Evolutionary conservation across 2,329 filamentous ascomycete genomes (phyloP), one percentile per base, ranked within the genome.

Genomic region (Colletotrichum siamense): DNA sequence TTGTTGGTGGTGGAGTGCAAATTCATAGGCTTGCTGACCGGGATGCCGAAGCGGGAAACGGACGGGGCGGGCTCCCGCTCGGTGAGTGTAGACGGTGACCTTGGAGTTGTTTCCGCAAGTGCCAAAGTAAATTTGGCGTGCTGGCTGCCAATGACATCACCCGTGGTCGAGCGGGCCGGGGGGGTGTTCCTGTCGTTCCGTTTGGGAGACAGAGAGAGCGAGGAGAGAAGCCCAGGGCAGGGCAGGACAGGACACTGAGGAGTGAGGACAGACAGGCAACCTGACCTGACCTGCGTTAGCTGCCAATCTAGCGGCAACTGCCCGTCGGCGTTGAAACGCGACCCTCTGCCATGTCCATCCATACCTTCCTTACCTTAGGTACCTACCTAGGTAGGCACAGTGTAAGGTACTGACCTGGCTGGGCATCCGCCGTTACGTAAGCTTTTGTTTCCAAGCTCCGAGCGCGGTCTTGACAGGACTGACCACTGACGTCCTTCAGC

Each of bases 111-210:
- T 69, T 63, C 36, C 36, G 63, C 36, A 39, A 39, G 61, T 64
- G 64, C n/a, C 26, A 72, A 55, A 55, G 39, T 32, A 59, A 32
- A 16, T 61, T 49, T 61, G 26, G 28, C 39, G 64, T 36, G 49
- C 52, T 62, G 52, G 64, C 26, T 28, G 30, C 39, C 44, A 59
- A 71, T 74, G 72, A 74, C 72, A 74, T 74, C 72, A 74, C 59
- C 36, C 15, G 32, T 26, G 18, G 44, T 39, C 66, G 44, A 65
- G 30, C 24, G 30, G 66, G 66, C 66, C 57, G 65, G 44, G 44
- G 28, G 18, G 71, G 55, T 55, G 28, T 69, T 18, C 63, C 55
- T 73, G 64, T 28, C 70, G 44, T 67, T 28, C 36, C 36, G n/a
- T 32, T 28, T 49, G 15, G 62, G 18, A 34, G n/a, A 63, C 9